These are phyloP conservation scores for Myochromella boudieri DNA, from an alignment of 768 basidiomycete genomes.

Conservation along the genomic window DNA sequence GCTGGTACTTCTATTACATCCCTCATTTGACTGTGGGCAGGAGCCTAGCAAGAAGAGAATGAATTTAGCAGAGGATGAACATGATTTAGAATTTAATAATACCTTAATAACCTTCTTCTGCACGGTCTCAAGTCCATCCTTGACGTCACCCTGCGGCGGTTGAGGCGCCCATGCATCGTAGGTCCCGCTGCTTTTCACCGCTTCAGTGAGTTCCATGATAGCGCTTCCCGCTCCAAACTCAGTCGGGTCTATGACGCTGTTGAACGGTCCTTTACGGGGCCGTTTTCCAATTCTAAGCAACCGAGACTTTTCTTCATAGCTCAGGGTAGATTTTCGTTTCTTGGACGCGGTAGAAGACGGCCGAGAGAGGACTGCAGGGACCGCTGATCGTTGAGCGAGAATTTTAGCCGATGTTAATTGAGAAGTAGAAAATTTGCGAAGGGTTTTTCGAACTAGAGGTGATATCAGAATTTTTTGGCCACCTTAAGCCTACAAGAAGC, in stretches of 20 bases:
- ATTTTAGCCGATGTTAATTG: constrained; percentile 75
- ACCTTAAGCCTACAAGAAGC: constrained; percentile 1
- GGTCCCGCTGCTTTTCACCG: constrained; percentile 63
- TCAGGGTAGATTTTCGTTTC: constrained; percentile 50
- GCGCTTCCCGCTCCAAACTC: constrained; percentile 69
- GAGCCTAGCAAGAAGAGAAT: constrained; percentile 38
- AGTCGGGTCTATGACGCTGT: constrained; percentile 65
- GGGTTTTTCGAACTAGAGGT: constrained; percentile 53
- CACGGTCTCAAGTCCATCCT: constrained; percentile 42
- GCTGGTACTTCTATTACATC: constrained; percentile 64
- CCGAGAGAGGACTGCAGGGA: constrained; percentile 80
- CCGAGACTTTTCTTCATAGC: constrained; percentile 69
- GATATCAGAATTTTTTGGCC: not conserved
- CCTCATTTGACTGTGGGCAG: constrained; percentile 42
- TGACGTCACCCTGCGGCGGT: constrained; percentile 28
- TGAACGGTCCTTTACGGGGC: constrained; percentile 70
- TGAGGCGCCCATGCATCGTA: constrained; percentile 63
- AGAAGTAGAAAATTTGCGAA: constrained; percentile 53
- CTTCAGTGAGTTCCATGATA: constrained; percentile 61
- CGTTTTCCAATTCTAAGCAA: constrained; percentile 77
- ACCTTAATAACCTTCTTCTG: constrained; percentile 55
- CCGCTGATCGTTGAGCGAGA: constrained; percentile 81
- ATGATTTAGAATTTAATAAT: not conserved
- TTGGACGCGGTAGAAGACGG: constrained; percentile 25
- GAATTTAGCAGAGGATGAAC: not conserved